These are phyloP conservation scores for Fusarium papillatum DNA, from an alignment of 2,329 filamentous ascomycete species.

Conservation along the genomic window DNA sequence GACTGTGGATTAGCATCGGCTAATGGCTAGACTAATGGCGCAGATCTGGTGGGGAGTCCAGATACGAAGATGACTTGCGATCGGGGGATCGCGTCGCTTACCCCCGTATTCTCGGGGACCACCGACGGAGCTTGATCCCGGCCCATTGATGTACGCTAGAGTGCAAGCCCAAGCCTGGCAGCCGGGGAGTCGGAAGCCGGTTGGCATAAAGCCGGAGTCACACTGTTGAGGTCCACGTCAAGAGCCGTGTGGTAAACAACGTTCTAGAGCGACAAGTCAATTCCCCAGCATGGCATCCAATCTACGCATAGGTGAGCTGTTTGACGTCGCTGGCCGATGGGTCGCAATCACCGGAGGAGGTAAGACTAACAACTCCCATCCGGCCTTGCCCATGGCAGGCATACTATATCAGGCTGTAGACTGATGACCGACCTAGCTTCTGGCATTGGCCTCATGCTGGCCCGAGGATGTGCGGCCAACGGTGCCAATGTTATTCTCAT, in stretches of 20 bases:
- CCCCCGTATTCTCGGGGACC: neutral
- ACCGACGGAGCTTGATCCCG: neutral
- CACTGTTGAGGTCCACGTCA: neutral
- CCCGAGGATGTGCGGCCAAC: neutral
- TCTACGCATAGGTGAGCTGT: neutral
- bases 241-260: neutral
- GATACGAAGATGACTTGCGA: neutral
- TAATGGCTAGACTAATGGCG: neutral
- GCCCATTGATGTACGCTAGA: neutral
- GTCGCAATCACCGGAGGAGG: neutral
- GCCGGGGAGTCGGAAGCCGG: neutral
- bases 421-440: neutral
- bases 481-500: neutral
- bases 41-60: neutral
- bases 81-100: neutral
- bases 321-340: neutral
- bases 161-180: too few relatives aligned
- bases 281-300: neutral
- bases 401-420: neutral
- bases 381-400: neutral
- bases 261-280: neutral
- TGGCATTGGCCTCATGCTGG: neutral
- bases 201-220: neutral
- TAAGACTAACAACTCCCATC: neutral
- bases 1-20: neutral